Evolutionary conservation across 177 flowering plant genomes (phyloP), one percentile per base, ranked within the genome.

Genomic region (Vitis hybrid): DNA sequence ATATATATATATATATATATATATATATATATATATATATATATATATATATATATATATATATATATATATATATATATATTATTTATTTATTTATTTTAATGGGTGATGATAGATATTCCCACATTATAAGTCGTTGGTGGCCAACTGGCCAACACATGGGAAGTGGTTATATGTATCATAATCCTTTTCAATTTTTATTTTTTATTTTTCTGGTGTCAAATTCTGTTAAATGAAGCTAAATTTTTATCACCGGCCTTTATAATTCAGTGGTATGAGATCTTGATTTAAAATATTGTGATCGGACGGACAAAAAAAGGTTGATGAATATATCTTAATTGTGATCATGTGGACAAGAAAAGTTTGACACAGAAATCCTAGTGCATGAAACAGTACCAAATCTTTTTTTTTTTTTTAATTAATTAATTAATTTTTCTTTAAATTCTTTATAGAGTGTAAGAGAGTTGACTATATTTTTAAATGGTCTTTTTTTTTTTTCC

Each of bases 61-160:
- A 55, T 49, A 51, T 69, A 6, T 27, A 55, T 49, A 35, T 69
- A 51, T 12, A 27, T 15, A 55, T 11, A 5, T 27, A 55, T 49
- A 51, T 69, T n/a, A 51, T 69, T 53, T 12, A 11, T 62, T 41
- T 11, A 24, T 53, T 64, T 53, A 24, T 35, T 24, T 51, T 56
- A 50, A 41, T 58, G 20, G 15, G 2, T 21, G 21, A 21, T 67
- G 12, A 71, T 20, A 63, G 9, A 65, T 63, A n/a, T 54, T 64
- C 54, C 58, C 62, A 64, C 63, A 66, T 65, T 56, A 57, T 61
- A 63, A 57, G 63, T 58, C 72, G 67, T 56, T 67, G 64, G 63
- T 32, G n/a, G 70, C 72, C 82, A 82, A 71, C 78, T 80, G 84
- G 77, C 77, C 66, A 65, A 74, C 84, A 81, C 82, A 77, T 81